phyloP scores from a whole-genome alignment of 495 filamentous ascomycete species.

The Xylaria curta region DNA sequence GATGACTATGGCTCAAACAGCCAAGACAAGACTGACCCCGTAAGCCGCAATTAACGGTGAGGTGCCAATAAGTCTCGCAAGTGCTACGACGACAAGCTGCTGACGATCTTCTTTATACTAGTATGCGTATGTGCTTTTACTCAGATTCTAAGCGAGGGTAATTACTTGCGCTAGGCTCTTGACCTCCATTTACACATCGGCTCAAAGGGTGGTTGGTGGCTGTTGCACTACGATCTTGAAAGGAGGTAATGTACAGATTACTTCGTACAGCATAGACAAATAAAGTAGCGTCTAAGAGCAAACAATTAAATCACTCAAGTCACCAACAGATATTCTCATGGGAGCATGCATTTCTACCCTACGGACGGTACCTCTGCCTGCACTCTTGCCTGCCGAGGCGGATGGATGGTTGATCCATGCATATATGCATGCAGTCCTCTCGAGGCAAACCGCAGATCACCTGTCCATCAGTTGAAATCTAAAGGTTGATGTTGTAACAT shows the following conservation, averaged over 20 bases:
- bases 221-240: not conserved
- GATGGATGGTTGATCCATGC: slow-evolving; percentile 12
- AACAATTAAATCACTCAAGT: slow-evolving; percentile 2
- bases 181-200: not conserved
- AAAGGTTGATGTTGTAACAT: not conserved
- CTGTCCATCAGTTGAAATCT: not conserved
- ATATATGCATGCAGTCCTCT: slow-evolving; percentile 11
- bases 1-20: slow-evolving; percentile 12
- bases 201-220: not conserved
- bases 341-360: not conserved
- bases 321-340: not conserved
- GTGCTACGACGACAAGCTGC: not conserved
- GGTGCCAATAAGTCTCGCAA: not conserved
- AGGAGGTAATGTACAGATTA: not conserved
- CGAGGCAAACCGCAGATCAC: slow-evolving; percentile 7
- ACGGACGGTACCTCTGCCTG: not conserved
- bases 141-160: not conserved
- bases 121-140: too few relatives aligned
- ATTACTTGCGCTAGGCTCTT: slow-evolving; percentile 7
- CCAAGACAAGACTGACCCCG: slow-evolving; percentile 17
- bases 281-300: not conserved
- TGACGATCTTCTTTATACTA: too few relatives aligned
- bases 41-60: slow-evolving; percentile 11
- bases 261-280: not conserved
- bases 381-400: slow-evolving; percentile 5